Conservation (phyloP, 352 stramenopile species). For the Phytophthora meadii region DNA sequence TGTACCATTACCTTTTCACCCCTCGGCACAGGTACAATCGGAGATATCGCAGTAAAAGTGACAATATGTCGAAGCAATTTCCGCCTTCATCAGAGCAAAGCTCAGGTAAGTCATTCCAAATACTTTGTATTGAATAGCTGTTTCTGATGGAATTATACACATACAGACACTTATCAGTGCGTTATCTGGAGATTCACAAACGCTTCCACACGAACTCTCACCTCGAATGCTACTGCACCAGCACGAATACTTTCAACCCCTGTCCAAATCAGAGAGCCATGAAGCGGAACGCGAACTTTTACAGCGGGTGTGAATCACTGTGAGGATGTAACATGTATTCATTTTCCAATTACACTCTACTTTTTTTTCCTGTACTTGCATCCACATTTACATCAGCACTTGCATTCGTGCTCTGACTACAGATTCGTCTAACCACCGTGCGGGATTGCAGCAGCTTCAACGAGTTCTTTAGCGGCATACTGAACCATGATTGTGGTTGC, state of each 20-base stretch:
- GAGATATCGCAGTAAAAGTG: constrained; percentile 7
- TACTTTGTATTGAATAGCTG: background rate
- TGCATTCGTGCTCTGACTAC: constrained; percentile 7
- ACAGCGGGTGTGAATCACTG: too few relatives aligned
- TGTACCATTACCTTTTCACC: constrained; percentile 7
- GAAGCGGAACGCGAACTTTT: constrained; percentile 16
- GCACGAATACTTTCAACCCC: constrained; percentile 26
- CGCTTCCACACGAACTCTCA: constrained; percentile 1
- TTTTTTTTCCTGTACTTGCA: background rate
- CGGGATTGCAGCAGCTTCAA: constrained; percentile 48
- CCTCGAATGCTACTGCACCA: constrained; percentile 20
- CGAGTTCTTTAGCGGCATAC: constrained; percentile 52
- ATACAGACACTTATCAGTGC: constrained; percentile 3
- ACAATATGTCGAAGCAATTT: constrained; percentile 21
- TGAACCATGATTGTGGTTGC: constrained; percentile 61
- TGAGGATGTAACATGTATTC: background rate
- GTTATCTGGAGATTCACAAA: background rate
- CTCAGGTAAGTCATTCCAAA: constrained; percentile 13
- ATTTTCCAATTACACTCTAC: constrained; percentile 5
- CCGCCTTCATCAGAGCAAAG: constrained; percentile 17
- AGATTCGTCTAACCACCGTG: constrained; percentile 33
- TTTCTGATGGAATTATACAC: background rate
- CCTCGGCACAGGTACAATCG: background rate
- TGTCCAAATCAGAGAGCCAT: constrained; percentile 20
- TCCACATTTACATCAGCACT: constrained; percentile 7